Evolutionary conservation across 2,329 filamentous ascomycete genomes (phyloP).

Genomic region (Aschersonia sp.): DNA sequence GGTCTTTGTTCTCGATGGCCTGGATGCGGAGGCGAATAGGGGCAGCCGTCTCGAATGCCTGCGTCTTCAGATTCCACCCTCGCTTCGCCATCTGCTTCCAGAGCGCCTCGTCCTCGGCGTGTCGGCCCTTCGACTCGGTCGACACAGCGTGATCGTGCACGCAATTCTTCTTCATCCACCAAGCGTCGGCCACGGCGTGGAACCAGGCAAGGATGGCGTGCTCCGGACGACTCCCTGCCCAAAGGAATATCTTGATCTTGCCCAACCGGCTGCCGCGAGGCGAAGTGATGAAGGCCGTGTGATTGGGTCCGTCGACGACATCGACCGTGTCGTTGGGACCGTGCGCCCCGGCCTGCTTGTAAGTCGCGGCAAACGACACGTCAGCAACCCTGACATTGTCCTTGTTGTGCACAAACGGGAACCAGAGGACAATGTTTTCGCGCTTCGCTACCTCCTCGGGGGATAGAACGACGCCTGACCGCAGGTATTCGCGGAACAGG

Average conservation of each 20-base stretch:
- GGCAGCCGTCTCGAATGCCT: constrained; percentile 21
- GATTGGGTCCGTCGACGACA: constrained; percentile 14
- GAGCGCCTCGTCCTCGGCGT: constrained; percentile 8
- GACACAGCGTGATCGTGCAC: constrained; percentile 7
- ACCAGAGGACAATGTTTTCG: constrained; percentile 47
- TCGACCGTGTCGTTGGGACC: constrained; percentile 7
- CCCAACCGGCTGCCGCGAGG: constrained; percentile 7
- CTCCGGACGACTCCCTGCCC: constrained; percentile 12
- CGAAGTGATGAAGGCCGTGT: constrained; percentile 15
- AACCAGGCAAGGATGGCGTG: constrained; percentile 22
- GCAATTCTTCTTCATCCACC: constrained; percentile 13
- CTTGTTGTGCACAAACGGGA: constrained; percentile 14
- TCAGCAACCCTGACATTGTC: constrained; percentile 12
- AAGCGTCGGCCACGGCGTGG: constrained; percentile 20
- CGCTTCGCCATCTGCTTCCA: constrained; percentile 13
- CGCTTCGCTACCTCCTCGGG: constrained; percentile 51
- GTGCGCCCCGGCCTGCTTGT: constrained; percentile 18
- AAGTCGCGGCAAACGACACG: constrained; percentile 27
- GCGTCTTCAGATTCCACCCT: constrained; percentile 20
- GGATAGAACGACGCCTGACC: constrained; percentile 35
- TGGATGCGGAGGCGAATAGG: constrained; percentile 17
- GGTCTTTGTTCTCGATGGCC: constrained; percentile 11
- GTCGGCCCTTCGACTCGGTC: constrained; percentile 3
- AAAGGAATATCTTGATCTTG: constrained; percentile 21
- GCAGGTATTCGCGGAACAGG: constrained; percentile 47